Conservation (phyloP, 2,329 filamentous ascomycete species). For the Calonectria pauciramosa region DNA sequence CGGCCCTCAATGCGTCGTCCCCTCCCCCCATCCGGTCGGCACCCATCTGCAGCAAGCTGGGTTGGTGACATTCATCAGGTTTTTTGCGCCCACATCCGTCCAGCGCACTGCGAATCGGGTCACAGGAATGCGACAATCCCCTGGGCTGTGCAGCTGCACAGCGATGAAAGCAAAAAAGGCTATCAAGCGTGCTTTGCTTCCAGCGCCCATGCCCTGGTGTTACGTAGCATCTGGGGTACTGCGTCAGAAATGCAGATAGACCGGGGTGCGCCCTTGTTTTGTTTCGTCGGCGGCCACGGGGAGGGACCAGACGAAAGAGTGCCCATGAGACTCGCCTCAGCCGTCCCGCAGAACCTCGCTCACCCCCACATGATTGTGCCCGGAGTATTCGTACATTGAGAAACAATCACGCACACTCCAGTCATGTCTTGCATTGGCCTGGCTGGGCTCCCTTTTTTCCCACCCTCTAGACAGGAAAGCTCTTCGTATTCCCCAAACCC, state of each 20-base stretch:
- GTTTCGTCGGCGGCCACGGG: neutral
- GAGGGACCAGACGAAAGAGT: neutral
- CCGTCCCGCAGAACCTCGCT: too few relatives aligned
- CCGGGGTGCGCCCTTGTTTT: neutral
- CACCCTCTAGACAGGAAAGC: neutral
- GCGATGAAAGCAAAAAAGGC: neutral
- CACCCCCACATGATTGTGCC: neutral
- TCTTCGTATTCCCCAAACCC: slow-evolving; percentile 16
- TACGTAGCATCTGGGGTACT: slow-evolving; percentile 11
- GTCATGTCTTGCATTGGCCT: slow-evolving; percentile 16
- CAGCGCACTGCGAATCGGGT: neutral
- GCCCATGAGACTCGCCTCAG: too few relatives aligned
- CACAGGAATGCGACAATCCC: slow-evolving; percentile 11
- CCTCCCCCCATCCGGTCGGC: neutral
- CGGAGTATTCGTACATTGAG: neutral
- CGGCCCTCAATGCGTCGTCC: neutral
- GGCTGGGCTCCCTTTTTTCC: neutral
- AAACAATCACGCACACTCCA: neutral
- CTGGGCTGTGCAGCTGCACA: neutral
- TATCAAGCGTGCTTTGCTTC: neutral
- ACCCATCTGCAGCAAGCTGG: neutral
- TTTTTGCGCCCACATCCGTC: neutral
- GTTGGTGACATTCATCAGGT: neutral
- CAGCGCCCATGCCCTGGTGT: neutral
- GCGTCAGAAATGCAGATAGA: neutral